phyloP scores from a whole-genome alignment of 495 filamentous ascomycete genomes.

The Pyronema domesticum region DNA sequence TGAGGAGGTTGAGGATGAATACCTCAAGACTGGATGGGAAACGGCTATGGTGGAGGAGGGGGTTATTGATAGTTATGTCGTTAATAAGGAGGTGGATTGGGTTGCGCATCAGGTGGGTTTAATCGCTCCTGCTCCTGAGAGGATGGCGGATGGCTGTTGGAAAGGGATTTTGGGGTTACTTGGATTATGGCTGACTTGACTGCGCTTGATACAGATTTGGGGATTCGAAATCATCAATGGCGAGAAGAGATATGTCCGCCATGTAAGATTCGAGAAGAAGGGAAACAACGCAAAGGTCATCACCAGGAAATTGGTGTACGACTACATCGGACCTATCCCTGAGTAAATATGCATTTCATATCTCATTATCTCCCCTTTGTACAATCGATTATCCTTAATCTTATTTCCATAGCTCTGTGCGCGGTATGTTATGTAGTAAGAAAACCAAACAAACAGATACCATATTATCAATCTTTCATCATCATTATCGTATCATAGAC shows the following conservation, averaged over 20 bases:
- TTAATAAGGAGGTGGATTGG: constrained; percentile 41
- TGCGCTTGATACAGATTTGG: constrained; percentile 33
- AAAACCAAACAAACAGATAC: too few relatives aligned
- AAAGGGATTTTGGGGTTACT: too few relatives aligned
- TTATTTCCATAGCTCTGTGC: too few relatives aligned
- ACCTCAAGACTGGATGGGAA: constrained; percentile 33
- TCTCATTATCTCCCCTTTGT: too few relatives aligned
- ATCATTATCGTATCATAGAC: too few relatives aligned
- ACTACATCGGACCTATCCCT: constrained; percentile 28
- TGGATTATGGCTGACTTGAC: background rate
- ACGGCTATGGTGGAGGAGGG: constrained; percentile 34
- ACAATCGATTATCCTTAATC: too few relatives aligned
- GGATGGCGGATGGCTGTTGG: constrained; percentile 29
- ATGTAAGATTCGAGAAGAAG: constrained; percentile 33
- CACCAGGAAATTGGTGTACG: constrained; percentile 55
- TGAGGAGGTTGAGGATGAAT: constrained; percentile 27
- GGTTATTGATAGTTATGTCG: constrained; percentile 37
- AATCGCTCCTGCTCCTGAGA: constrained; percentile 25
- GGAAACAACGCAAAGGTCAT: constrained; percentile 40
- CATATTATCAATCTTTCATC: too few relatives aligned
- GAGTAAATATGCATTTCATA: background rate
- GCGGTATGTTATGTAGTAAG: too few relatives aligned
- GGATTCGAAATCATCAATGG: constrained; percentile 43
- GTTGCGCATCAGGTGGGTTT: constrained; percentile 34
- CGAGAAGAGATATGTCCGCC: constrained; percentile 42